phyloP scores from a whole-genome alignment of 2,329 filamentous ascomycete genomes.

The Kalmusia sp. region DNA sequence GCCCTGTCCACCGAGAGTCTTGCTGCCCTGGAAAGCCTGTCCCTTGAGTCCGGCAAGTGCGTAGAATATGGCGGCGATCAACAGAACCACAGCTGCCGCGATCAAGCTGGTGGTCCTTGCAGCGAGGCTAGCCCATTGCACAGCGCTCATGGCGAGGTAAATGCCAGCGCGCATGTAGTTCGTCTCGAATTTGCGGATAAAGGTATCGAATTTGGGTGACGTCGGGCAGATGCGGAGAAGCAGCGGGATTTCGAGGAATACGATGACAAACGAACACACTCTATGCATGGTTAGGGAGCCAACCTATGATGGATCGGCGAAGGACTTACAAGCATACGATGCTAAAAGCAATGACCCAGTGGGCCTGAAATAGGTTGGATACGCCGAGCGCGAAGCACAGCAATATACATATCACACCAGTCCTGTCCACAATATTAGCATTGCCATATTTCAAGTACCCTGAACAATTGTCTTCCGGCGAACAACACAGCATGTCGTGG shows the following conservation, averaged over 20 bases:
- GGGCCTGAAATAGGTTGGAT: slow-evolving; percentile 71
- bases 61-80: slow-evolving; percentile 82
- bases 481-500: no score
- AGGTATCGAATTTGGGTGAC: slow-evolving; percentile 83
- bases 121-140: slow-evolving; percentile 85
- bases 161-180: slow-evolving; percentile 96
- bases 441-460: not conserved
- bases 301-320: not conserved
- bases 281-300: slow-evolving; percentile 36
- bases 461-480: no score
- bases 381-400: slow-evolving; percentile 73
- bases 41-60: slow-evolving; percentile 78
- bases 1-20: slow-evolving; percentile 91
- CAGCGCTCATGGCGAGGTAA: slow-evolving; percentile 78
- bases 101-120: slow-evolving; percentile 73
- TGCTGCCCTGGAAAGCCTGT: slow-evolving; percentile 88
- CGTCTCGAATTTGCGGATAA: slow-evolving; percentile 90
- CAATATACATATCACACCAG: slow-evolving; percentile 66
- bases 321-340: slow-evolving; percentile 57
- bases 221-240: slow-evolving; percentile 98
- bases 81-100: slow-evolving; percentile 81
- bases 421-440: slow-evolving; percentile 47
- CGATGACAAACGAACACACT: slow-evolving; percentile 56
- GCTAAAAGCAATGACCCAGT: slow-evolving; percentile 64
- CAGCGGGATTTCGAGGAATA: slow-evolving; percentile 78